Base-by-base conservation (phyloP, 257 asterid species). In the Verbascum thapsus region DNA sequence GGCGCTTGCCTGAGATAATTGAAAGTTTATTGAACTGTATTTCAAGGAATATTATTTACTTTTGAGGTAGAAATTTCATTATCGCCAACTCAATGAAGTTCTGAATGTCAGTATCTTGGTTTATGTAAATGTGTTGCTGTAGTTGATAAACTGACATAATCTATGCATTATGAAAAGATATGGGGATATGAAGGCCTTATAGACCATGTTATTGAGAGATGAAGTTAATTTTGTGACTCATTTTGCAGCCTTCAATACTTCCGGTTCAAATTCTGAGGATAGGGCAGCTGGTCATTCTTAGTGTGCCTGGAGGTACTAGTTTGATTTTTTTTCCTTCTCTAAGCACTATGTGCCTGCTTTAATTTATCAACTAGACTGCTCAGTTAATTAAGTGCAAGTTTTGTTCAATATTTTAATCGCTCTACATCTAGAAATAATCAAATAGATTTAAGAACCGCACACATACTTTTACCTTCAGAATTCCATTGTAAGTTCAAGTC, bases 191-290 rank as follows among this genome's bases (percentile, higher is more conserved):
- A n/a, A n/a, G n/a, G n/a, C n/a, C 68, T 19, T 16, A 18, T 50
- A 41, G 49, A 22, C 53, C 58, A 30, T 43, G 16, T 8, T 41
- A 43, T 16, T 39, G 56, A 37, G 13, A 61, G n/a, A 51, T 44
- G 43, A 53, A 67, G 50, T 64, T 56, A 37, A 0, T 22, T 58
- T 13, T 64, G 4, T 61, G 51, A 73, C 39, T 69, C 48, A 63
- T 13, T 16, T 74, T 74, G 77, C 88, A 94, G 99, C 99, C 99
- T 68, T 79, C 94, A 12, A 71, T 94, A 70, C 97, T 94, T 84
- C 99, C 99, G 11, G 62, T 94, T 76, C 99, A 94, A 85, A 85
- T 87, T 64, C 72, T 94, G 77, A 82, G 91, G 84, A 85, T 94
- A 60, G 99, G 99, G 56, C 96, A 94, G 76, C 79, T 94, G 80